These are phyloP conservation scores for Chalara sp. DNA, from an alignment of 2,329 filamentous ascomycete genomes.

Conservation along the genomic window DNA sequence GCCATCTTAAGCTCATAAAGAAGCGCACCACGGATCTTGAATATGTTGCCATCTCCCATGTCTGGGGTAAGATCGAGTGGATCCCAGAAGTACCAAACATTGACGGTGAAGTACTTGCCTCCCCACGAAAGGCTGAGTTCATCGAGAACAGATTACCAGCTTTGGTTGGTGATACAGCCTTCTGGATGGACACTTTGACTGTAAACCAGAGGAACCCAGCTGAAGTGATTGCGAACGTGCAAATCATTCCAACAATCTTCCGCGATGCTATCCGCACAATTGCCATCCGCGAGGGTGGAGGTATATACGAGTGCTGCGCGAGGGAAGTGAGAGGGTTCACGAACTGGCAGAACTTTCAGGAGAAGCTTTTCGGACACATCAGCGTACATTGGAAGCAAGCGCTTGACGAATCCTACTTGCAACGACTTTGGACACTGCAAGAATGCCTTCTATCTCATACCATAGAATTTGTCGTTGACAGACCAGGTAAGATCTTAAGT, in stretches of 20 bases:
- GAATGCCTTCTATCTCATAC: no score
- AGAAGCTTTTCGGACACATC: no score
- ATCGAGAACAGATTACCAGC: not conserved
- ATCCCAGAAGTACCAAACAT: not conserved
- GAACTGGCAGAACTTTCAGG: not conserved
- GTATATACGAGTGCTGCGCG: not conserved
- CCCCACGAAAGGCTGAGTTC: not conserved
- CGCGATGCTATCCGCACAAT: not conserved
- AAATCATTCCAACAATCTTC: not conserved
- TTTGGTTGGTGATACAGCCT: not conserved
- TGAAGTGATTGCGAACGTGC: not conserved
- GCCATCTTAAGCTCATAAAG: not conserved
- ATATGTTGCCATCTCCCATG: not conserved
- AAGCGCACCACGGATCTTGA: not conserved
- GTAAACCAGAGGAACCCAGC: not conserved
- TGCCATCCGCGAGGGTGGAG: not conserved
- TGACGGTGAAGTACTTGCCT: not conserved
- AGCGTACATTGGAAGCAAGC: no score
- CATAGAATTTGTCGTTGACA: no score
- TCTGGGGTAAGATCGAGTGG: not conserved
- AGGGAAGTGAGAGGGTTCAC: not conserved
- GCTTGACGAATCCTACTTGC: no score
- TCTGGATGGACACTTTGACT: not conserved
- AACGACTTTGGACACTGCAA: no score
- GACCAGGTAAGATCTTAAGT: no score